phyloP scores from a whole-genome alignment of 1,139 yeast species.

The Scheffersomyces titani region DNA sequence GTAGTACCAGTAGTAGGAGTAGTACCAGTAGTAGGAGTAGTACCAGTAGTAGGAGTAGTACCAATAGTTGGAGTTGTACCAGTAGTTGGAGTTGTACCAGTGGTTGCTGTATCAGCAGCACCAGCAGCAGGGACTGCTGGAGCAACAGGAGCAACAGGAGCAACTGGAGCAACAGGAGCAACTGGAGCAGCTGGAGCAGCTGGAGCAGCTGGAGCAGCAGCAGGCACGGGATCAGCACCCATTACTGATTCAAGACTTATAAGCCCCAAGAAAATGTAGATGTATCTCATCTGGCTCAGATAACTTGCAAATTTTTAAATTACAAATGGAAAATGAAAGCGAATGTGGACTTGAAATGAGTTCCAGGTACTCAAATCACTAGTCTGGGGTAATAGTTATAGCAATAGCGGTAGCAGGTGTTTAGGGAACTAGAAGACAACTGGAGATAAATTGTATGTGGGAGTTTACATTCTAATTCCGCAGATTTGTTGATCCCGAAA shows the following conservation, averaged over 20 bases:
- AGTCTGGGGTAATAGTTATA: neutral
- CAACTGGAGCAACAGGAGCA: constrained; percentile 12
- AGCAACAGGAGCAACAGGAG: constrained; percentile 11
- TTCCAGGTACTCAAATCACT: neutral
- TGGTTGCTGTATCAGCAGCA: constrained; percentile 17
- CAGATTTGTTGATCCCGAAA: neutral
- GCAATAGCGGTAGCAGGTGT: neutral
- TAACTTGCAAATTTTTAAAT: no score
- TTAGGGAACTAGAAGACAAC: neutral
- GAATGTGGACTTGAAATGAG: neutral
- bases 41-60: constrained; percentile 11
- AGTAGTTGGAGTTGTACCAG: constrained; percentile 13
- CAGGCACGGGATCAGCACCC: constrained; percentile 11
- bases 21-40: constrained; percentile 12
- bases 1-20: constrained; percentile 15
- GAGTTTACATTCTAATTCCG: neutral
- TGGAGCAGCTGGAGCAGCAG: constrained; percentile 14
- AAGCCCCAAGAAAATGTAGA: constrained; percentile 4
- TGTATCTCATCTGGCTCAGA: constrained; percentile 5
- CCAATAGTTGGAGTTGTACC: constrained; percentile 21
- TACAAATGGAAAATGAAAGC: neutral
- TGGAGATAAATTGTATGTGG: neutral
- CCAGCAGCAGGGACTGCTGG: constrained; percentile 10
- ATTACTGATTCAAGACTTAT: neutral
- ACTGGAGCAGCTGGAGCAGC: constrained; percentile 14